Base-by-base conservation (phyloP, 2,329 filamentous ascomycete species). In the Penicillium sp. region DNA sequence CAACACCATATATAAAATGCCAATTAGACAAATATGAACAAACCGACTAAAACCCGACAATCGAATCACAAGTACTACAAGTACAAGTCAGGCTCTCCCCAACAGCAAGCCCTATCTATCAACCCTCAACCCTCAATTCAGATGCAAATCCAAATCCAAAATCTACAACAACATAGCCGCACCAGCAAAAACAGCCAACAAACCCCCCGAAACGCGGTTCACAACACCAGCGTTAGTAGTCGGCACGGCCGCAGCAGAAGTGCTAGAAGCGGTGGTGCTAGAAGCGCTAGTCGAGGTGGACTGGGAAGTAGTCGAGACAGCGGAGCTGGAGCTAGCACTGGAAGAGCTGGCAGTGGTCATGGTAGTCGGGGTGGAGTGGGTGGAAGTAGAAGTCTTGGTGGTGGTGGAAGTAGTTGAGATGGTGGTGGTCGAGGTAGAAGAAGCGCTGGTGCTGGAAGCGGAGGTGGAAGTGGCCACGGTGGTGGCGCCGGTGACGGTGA, bases 401-500 rank as follows among this genome's bases (percentile, higher is more conserved):
- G 72, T 68, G 19, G 79, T 72, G 53, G 73, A 42, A 35, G 49
- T 38, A 13, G 67, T 65, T 42, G 67, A 61, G 4, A 68, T 61
- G 37, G 65, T 66, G 22, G 69, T 62, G 55, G 53, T 58, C 49
- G 40, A 35, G 47, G 63, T 58, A 12, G 66, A 60, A 13, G 68
- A 59, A 13, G 68, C 56, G 45, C 68, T 59, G 53, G 65, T 59
- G 42, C 63, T 66, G 24, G 45, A 42, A 2, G 54, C 22, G 59
- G 72, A 73, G 22, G 73, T 72, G 54, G 71, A 69, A 53, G 75
- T 71, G 56, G 71, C 68, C 49, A 75, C 67, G 35, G 70, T 64
- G 62, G 66, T 80, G 64, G 76, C 75, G 64, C 80, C 82, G 13
- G 81, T 70, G 59, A 86, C 76, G 40, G 78, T 75, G 75, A 86